Base-by-base conservation (phyloP, 2,329 filamentous ascomycete species). In the Colletotrichum plurivorum region DNA sequence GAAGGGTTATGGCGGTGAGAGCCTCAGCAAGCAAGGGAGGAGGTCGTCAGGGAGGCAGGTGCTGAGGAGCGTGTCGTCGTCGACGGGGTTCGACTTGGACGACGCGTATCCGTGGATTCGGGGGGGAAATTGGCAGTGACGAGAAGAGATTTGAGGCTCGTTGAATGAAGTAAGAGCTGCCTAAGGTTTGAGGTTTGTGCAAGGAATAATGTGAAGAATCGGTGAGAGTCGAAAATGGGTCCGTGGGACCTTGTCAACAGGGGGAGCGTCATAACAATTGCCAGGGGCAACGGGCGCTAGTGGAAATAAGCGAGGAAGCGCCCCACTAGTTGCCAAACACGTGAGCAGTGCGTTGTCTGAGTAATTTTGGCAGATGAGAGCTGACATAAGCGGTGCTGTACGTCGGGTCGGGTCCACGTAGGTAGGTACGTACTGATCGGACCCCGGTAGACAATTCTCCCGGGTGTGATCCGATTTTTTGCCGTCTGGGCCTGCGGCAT, bases 171-270 rank as follows among this genome's bases (percentile, higher is more conserved):
- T 36, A 36, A 36, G 31, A 9, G 8, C 43, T 55, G 62, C 67
- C 63, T 69, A 1, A 67, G 64, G 57, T 66, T 66, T 27, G 16
- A 62, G 52, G 41, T 63, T 56, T 49, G 46, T 63, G 59, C 52
- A 63, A 57, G 55, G 63, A 43, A 68, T 36, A 48, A 31, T 25
- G 36, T 39, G 27, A 56, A 27, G 52, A 39, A 43, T 54, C 55
- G 57, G 45, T 52, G 31, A 36, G 31, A 36, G 31, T 36, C 10
- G 31, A 36, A 36, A 36, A 36, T 36, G 31, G 31, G 31, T 36
- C 31, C 9, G 46, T 41, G 46, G 52, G 46, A 46, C 48, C 65
- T 39, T 49, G 52, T 64, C 61, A 62, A 70, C 70, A 67, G 58
- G 49, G 41, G 46, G 20, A 41, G 25, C 59, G 67, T 45, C 63